These are phyloP conservation scores for Oryza coarctata DNA, from an alignment of 176 grass and related monocot species.

Conservation along the genomic window DNA sequence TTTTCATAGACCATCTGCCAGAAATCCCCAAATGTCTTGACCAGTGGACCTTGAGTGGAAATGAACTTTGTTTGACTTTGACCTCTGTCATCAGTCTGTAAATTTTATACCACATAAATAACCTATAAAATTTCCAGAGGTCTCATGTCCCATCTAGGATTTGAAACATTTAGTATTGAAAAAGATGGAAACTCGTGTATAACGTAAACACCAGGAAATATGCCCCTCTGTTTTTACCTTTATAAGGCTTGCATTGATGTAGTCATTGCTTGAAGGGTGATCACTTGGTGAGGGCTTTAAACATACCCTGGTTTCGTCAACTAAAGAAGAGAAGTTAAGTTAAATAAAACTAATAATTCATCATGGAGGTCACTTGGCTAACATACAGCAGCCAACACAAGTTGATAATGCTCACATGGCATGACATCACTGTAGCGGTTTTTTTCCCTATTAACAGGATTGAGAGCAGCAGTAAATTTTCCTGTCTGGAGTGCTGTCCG, in stretches of 20 bases:
- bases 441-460: constrained; percentile 56
- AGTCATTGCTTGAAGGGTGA: constrained; percentile 43
- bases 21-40: constrained; percentile 74
- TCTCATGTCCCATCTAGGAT: not conserved
- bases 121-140: not conserved
- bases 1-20: constrained; percentile 95
- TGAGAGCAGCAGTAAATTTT: constrained; percentile 50
- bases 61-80: constrained; percentile 62
- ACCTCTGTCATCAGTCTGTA: constrained; percentile 26
- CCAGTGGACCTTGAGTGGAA: constrained; percentile 86
- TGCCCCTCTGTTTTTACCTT: constrained; percentile 38
- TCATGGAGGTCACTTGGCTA: not conserved
- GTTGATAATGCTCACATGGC: constrained; percentile 61
- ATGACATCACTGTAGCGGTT: constrained; percentile 89
- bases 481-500: not conserved
- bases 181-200: not conserved
- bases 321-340: constrained; percentile 35
- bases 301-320: constrained; percentile 55
- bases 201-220: not conserved
- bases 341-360: constrained; percentile 3
- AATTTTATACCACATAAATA: constrained; percentile 1
- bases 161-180: not conserved
- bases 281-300: constrained; percentile 32
- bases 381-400: constrained; percentile 14
- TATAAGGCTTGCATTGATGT: constrained; percentile 93